Evolutionary conservation across 2,329 filamentous ascomycete genomes (phyloP).

Genomic region (Ceratocystis destructans): DNA sequence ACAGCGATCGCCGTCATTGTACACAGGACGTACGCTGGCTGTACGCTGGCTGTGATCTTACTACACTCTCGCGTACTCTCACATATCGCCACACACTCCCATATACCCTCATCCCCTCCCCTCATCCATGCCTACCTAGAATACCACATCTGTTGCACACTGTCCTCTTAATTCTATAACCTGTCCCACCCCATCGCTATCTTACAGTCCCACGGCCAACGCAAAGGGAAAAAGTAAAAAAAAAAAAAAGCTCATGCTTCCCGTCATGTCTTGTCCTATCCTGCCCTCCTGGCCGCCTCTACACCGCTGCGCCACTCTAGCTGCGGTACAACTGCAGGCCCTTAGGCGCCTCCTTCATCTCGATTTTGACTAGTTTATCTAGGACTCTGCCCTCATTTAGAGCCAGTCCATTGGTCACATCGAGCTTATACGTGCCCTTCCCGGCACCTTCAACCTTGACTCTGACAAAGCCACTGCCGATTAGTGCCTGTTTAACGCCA

Average conservation of each 20-base stretch:
- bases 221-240: not conserved
- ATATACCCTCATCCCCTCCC: no score
- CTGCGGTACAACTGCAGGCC: conserved; percentile 16
- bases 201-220: not conserved
- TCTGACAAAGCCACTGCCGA: conserved; percentile 42
- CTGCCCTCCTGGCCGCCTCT: not conserved
- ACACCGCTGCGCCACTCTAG: not conserved
- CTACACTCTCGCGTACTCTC: no score
- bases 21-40: not conserved
- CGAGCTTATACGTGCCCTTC: conserved; percentile 41
- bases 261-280: no score
- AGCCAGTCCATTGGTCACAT: conserved; percentile 43
- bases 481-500: conserved; percentile 38
- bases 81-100: no score
- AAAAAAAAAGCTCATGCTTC: not conserved
- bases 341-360: conserved; percentile 9
- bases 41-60: not conserved
- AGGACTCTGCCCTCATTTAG: conserved; percentile 45
- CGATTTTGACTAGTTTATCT: conserved; percentile 36
- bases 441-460: conserved; percentile 30
- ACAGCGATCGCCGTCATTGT: not conserved
- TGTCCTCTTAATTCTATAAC: not conserved
- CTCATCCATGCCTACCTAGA: not conserved
- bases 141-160: not conserved
- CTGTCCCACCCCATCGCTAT: conserved; percentile 2